phyloP scores from a whole-genome alignment of 208 protist genomes.

The Crithidia sp. region DNA sequence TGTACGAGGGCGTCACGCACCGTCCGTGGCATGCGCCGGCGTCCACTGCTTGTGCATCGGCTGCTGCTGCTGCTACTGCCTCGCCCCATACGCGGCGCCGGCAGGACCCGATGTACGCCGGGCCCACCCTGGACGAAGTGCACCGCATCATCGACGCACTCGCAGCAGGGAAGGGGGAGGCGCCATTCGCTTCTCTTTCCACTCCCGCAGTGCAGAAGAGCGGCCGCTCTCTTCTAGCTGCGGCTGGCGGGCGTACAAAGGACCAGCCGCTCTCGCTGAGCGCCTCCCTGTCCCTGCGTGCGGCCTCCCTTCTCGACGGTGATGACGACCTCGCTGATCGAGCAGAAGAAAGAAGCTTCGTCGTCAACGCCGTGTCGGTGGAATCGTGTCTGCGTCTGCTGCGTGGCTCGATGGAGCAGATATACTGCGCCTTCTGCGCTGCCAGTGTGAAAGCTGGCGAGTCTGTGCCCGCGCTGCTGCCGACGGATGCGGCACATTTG shows the following conservation, averaged over 20 bases:
- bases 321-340: neutral
- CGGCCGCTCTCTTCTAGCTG: too few species aligned
- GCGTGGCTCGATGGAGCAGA: constrained; percentile 29
- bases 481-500: constrained; percentile 26
- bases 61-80: neutral
- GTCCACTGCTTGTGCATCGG: neutral
- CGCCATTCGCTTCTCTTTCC: too few species aligned
- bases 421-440: constrained; percentile 16
- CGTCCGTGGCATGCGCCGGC: constrained; percentile 18
- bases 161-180: neutral
- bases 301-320: neutral
- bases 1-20: constrained; percentile 33
- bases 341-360: neutral
- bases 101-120: constrained; percentile 2
- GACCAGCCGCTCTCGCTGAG: neutral
- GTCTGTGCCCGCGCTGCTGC: constrained; percentile 18
- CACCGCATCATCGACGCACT: constrained; percentile 43
- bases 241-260: too few species aligned
- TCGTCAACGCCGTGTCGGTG: neutral
- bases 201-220: too few species aligned
- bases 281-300: neutral
- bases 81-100: neutral
- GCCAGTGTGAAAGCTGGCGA: constrained; percentile 12
- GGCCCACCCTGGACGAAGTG: constrained; percentile 49
- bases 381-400: constrained; percentile 4